Conservation (phyloP, 192 early-diverging fungal species). For the Piromyces sp. region DNA sequence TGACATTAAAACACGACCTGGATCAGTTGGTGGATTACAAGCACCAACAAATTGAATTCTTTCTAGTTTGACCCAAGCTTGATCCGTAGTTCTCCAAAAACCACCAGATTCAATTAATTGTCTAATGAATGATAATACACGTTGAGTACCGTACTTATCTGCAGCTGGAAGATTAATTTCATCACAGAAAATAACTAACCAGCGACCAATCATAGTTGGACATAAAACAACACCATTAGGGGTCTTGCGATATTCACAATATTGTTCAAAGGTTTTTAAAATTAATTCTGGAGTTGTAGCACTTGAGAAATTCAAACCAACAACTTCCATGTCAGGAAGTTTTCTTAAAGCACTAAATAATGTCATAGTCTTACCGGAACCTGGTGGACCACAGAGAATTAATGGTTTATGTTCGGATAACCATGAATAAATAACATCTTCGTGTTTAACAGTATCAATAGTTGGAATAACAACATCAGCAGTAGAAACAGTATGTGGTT, state of each 20-base stretch:
- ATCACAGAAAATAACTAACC: conserved; percentile 98
- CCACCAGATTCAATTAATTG: conserved; percentile 89
- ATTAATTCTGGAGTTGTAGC: conserved; percentile 92
- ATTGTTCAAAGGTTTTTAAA: conserved; percentile 87
- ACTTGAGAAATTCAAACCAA: conserved; percentile 95
- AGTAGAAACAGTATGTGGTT: conserved; percentile 69
- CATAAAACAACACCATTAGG: conserved; percentile 74
- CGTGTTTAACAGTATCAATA: conserved; percentile 91
- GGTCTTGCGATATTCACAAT: conserved; percentile 95
- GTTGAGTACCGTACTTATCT: conserved; percentile 95
- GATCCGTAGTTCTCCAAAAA: conserved; percentile 84
- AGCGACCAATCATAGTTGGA: conserved; percentile 65
- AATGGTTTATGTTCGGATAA: conserved; percentile 87
- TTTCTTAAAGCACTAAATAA: conserved; percentile 86
- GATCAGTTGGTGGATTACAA: conserved; percentile 98
- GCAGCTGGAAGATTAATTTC: conserved; percentile 95
- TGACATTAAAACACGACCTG: conserved; percentile 87
- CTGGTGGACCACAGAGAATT: conserved; percentile 95
- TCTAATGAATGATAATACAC: conserved; percentile 89
- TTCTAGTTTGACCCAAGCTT: conserved; percentile 86
- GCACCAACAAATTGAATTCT: conserved; percentile 99
- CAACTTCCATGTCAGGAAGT: conserved; percentile 87
- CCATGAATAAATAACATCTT: conserved; percentile 88
- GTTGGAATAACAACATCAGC: conserved; percentile 95
- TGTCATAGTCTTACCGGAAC: conserved; percentile 99